Conservation (phyloP, 768 basidiomycete species). For the Mycena leptocephala region DNA sequence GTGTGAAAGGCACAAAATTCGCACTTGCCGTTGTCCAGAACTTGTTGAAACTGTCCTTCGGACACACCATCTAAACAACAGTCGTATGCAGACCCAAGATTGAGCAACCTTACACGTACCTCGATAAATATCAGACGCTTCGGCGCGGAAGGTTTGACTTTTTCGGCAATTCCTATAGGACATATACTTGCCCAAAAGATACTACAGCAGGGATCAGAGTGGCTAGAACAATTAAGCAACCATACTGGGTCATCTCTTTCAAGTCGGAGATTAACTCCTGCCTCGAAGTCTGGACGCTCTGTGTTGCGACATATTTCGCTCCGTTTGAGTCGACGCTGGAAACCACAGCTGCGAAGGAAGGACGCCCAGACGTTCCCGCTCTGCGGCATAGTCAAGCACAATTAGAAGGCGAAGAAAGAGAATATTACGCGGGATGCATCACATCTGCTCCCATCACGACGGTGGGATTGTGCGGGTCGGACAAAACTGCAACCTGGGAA, state of each 20-base stretch:
- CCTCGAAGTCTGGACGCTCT: constrained; percentile 72
- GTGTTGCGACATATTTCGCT: constrained; percentile 81
- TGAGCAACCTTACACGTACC: constrained; percentile 55
- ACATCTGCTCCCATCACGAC: constrained; percentile 80
- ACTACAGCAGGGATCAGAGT: too few species aligned
- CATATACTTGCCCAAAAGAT: constrained; percentile 73
- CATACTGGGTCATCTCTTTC: constrained; percentile 72
- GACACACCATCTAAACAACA: constrained; percentile 67
- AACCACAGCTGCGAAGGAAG: constrained; percentile 87
- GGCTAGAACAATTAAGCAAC: too few species aligned
- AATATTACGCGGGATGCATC: constrained; percentile 33
- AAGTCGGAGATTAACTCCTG: constrained; percentile 87
- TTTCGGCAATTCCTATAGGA: constrained; percentile 71
- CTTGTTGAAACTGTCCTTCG: constrained; percentile 69
- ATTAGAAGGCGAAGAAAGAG: not conserved
- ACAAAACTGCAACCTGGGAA: constrained; percentile 72
- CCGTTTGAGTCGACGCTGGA: constrained; percentile 83
- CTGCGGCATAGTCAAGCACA: constrained; percentile 78
- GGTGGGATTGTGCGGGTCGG: constrained; percentile 81
- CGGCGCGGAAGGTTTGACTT: constrained; percentile 62
- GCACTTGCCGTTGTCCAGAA: constrained; percentile 69
- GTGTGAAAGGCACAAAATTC: not conserved
- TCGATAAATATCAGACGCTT: constrained; percentile 85
- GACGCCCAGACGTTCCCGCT: constrained; percentile 80
- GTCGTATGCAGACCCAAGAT: constrained; percentile 33